Conservation (phyloP, 1,284 basidiomycete genomes). For the Ganoderma leucocontextum region DNA sequence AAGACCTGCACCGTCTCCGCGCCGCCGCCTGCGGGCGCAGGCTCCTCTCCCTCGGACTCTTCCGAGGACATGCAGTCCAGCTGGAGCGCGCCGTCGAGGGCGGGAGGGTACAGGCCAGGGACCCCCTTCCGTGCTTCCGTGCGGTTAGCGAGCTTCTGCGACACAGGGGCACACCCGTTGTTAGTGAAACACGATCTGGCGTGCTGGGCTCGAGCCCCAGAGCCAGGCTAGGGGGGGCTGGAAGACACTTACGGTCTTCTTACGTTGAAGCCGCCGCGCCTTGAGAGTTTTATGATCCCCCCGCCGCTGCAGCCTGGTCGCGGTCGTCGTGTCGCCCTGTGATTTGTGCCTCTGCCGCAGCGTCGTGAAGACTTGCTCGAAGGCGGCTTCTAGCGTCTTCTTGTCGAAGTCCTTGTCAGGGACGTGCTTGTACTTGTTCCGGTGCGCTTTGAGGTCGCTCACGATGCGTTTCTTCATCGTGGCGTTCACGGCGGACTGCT, state of each 20-base stretch:
- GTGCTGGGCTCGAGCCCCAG: background rate
- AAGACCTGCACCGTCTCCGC: constrained; percentile 45
- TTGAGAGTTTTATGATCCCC: constrained; percentile 69
- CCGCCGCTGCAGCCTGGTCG: constrained; percentile 52
- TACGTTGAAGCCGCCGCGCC: constrained; percentile 63
- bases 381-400: constrained; percentile 65
- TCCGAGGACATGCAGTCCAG: constrained; percentile 82
- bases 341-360: constrained; percentile 69
- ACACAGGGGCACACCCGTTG: background rate
- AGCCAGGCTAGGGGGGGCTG: constrained; percentile 13
- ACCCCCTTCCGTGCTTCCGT: constrained; percentile 62
- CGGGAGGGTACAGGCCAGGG: constrained; percentile 60
- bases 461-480: constrained; percentile 73
- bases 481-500: constrained; percentile 73
- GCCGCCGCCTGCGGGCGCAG: constrained; percentile 49
- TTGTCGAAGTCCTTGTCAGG: constrained; percentile 70
- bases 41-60: constrained; percentile 67
- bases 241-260: constrained; percentile 60
- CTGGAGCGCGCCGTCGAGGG: constrained; percentile 73
- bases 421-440: constrained; percentile 65
- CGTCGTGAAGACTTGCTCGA: constrained; percentile 76
- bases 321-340: constrained; percentile 59
- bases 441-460: constrained; percentile 62
- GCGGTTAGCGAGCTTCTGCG: constrained; percentile 72
- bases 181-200: background rate